A percentile compares a stretch with the other conserved stretches of the same genome.
Evolutionary conservation across 345 rosid species (phyloP).

Genomic region (Dovyalis caffra): DNA sequence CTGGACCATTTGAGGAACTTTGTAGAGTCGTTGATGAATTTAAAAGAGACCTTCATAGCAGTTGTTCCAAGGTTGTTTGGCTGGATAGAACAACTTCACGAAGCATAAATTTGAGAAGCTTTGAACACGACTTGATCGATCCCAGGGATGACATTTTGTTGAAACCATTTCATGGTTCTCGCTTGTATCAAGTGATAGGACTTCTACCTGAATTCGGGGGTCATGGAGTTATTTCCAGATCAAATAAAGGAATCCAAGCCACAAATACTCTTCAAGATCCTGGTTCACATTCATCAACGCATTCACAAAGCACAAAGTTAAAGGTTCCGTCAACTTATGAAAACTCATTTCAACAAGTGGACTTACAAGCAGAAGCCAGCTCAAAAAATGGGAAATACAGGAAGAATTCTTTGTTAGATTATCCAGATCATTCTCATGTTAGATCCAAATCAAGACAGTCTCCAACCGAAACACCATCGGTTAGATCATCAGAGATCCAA

Average conservation of each 20-base stretch:
- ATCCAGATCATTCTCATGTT: not conserved
- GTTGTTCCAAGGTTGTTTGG: constrained; percentile 63
- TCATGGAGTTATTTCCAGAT: constrained; percentile 17
- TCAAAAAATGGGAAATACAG: constrained; percentile 8
- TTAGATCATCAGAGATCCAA: constrained; percentile 17
- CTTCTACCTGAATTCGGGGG: constrained; percentile 67
- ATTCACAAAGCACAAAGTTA: constrained; percentile 5
- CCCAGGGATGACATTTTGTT: constrained; percentile 36
- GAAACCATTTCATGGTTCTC: constrained; percentile 78
- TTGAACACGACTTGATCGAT: constrained; percentile 21
- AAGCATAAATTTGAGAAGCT: constrained; percentile 8
- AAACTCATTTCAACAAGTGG: constrained; percentile 4
- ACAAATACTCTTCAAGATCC: not conserved
- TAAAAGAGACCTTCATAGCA: constrained; percentile 32
- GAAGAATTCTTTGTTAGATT: not conserved
- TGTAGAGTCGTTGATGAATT: constrained; percentile 41
- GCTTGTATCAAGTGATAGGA: constrained; percentile 42
- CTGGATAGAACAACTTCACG: constrained; percentile 43
- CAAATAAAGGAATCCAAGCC: constrained; percentile 15
- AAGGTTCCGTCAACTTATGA: not conserved
- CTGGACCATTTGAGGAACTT: constrained; percentile 46
- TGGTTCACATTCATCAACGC: constrained; percentile 13
- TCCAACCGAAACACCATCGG: not conserved
- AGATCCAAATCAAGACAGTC: not conserved
- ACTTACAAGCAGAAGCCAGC: constrained; percentile 28